Conservation (phyloP, 768 basidiomycete genomes). For the Cantharellus cinnabarinus region DNA sequence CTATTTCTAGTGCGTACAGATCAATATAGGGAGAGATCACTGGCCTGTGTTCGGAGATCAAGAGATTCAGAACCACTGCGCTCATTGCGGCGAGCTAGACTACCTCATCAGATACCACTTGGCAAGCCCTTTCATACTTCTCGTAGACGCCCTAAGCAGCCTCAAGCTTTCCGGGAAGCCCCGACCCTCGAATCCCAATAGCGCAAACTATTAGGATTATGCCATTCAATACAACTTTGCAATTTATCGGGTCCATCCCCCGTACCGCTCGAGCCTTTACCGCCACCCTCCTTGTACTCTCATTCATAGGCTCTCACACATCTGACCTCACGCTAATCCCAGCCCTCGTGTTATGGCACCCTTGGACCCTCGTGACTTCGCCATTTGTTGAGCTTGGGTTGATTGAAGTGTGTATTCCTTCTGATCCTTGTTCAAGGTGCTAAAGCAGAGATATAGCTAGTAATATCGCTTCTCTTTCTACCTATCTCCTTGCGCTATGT, state of each 20-base stretch:
- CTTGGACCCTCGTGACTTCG: constrained; percentile 88
- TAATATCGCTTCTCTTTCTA: constrained; percentile 53
- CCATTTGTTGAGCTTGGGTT: constrained; percentile 69
- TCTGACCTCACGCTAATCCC: constrained; percentile 52
- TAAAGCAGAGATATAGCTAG: constrained; percentile 29
- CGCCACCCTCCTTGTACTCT: constrained; percentile 31
- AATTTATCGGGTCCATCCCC: constrained; percentile 49
- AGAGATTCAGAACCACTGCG: too few species aligned
- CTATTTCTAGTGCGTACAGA: too few species aligned
- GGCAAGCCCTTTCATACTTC: too few species aligned
- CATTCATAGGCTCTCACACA: background rate
- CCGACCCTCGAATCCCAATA: too few species aligned
- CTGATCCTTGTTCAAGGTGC: too few species aligned
- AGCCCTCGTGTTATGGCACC: constrained; percentile 60
- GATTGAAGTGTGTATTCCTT: constrained; percentile 44
- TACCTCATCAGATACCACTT: too few species aligned
- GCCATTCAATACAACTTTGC: constrained; percentile 47
- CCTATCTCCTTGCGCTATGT: constrained; percentile 75
- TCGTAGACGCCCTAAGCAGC: too few species aligned
- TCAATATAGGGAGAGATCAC: too few species aligned
- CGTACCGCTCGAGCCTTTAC: constrained; percentile 60
- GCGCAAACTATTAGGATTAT: too few species aligned
- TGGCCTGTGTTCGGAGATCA: too few species aligned
- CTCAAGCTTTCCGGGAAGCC: too few species aligned
- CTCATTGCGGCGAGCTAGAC: too few species aligned